Evolutionary conservation across 305 asterid genomes (phyloP).

Genomic region (Rubia tinctorum): DNA sequence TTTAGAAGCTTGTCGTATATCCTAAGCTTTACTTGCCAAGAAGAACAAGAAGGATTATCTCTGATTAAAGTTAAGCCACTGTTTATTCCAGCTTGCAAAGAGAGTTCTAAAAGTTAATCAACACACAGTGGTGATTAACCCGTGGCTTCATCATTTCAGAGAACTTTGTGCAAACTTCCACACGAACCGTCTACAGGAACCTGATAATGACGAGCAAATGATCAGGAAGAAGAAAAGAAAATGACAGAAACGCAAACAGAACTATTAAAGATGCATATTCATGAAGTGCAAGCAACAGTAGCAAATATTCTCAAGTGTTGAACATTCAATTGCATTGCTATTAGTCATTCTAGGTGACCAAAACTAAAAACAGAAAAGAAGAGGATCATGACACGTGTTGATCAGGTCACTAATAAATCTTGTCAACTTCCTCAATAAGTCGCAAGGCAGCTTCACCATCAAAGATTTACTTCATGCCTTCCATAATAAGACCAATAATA

Average conservation of each 20-base stretch:
- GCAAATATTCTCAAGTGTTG: neutral
- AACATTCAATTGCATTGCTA: neutral
- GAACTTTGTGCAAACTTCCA: neutral
- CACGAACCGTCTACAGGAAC: conserved; percentile 11
- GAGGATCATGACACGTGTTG: neutral
- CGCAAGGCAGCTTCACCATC: neutral
- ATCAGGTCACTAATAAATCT: neutral
- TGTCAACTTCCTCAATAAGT: neutral
- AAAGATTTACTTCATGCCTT: neutral
- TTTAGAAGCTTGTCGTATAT: conserved; percentile 1
- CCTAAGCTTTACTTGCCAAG: neutral
- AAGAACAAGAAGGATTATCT: neutral
- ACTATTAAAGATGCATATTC: neutral
- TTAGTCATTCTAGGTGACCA: neutral
- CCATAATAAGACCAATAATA: neutral
- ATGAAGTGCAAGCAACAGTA: neutral
- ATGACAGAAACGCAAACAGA: neutral
- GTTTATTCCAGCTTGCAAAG: conserved; percentile 4
- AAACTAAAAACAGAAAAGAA: neutral
- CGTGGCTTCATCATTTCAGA: neutral
- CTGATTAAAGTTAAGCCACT: conserved; percentile 1
- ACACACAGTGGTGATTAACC: neutral
- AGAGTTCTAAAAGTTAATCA: neutral
- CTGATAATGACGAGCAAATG: conserved; percentile 3
- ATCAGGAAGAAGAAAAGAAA: neutral